Percentiles rank a stretch among this genome's conserved stretches.
These are phyloP conservation scores for Sanghuangporus weigelae DNA, from an alignment of 1,284 basidiomycete species.

Conservation along the genomic window DNA sequence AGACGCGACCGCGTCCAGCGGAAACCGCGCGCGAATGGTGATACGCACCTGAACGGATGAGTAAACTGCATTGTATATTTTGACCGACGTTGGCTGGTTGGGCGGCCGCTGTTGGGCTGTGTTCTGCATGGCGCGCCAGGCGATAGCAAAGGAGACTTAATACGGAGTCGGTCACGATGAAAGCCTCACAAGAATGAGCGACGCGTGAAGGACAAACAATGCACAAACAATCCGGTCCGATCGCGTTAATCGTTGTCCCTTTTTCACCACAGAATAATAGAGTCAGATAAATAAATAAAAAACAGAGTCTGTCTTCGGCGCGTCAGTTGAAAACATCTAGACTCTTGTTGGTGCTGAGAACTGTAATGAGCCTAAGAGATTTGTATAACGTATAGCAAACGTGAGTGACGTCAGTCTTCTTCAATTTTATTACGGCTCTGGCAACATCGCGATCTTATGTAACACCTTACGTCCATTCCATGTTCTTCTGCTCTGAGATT, in stretches of 20 bases:
- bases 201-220: conserved; percentile 14
- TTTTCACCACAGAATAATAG: background rate
- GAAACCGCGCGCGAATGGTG: conserved; percentile 34
- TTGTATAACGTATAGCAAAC: too few species aligned
- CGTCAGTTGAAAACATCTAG: too few species aligned
- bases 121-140: conserved; percentile 29
- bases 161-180: background rate
- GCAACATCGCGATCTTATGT: too few species aligned
- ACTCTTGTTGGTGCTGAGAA: too few species aligned
- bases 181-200: background rate
- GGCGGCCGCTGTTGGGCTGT: conserved; percentile 28
- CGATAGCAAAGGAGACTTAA: background rate
- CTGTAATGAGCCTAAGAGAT: too few species aligned
- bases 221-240: background rate
- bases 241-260: background rate
- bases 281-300: too few species aligned
- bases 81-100: conserved; percentile 49
- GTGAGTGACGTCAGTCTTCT: too few species aligned
- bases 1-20: conserved; percentile 20
- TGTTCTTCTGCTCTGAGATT: too few species aligned
- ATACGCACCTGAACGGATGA: conserved; percentile 71
- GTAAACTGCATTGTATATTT: conserved; percentile 87
- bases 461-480: too few species aligned
- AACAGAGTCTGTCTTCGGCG: too few species aligned
- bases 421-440: too few species aligned